Evolutionary conservation across 176 grass and related monocot genomes (phyloP).

Genomic region (Triticum aestivum): DNA sequence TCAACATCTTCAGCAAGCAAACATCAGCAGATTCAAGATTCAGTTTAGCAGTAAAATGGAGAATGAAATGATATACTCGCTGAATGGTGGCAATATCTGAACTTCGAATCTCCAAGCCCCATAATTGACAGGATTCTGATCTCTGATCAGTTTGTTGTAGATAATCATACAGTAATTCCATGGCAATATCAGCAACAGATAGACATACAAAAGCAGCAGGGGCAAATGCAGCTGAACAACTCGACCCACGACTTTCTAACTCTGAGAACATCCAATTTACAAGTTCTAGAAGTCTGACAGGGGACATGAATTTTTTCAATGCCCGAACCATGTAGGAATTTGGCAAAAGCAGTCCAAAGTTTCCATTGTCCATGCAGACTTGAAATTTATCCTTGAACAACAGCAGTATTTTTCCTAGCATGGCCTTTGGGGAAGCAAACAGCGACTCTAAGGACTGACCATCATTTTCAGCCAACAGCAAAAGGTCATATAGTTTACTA

Average conservation of each 20-base stretch:
- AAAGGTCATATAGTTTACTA: conserved; percentile 59
- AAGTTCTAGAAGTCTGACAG: conserved; percentile 74
- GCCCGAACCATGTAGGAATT: conserved; percentile 56
- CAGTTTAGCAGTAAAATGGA: conserved; percentile 56
- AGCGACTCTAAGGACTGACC: conserved; percentile 43
- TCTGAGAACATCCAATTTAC: conserved; percentile 70
- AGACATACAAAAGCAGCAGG: conserved; percentile 57
- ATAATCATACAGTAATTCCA: conserved; percentile 56
- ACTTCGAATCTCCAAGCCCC: conserved; percentile 40
- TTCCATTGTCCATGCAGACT: conserved; percentile 43
- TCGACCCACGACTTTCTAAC: conserved; percentile 28
- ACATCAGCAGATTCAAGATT: conserved; percentile 76
- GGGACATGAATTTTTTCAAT: conserved; percentile 61
- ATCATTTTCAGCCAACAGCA: conserved; percentile 32
- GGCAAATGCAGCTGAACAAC: conserved; percentile 40
- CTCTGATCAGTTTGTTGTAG: conserved; percentile 33
- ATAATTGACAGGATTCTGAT: conserved; percentile 42
- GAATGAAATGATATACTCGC: conserved; percentile 59
- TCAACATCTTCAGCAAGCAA: conserved; percentile 65
- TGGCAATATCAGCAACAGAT: conserved; percentile 57
- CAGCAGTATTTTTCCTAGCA: conserved; percentile 52
- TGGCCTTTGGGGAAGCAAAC: conserved; percentile 42
- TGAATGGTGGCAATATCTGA: conserved; percentile 56
- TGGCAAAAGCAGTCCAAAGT: conserved; percentile 52
- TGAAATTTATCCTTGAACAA: conserved; percentile 77